These are phyloP conservation scores for Talaromyces rugulosus DNA, from an alignment of 2,329 filamentous ascomycete species.

Conservation along the genomic window DNA sequence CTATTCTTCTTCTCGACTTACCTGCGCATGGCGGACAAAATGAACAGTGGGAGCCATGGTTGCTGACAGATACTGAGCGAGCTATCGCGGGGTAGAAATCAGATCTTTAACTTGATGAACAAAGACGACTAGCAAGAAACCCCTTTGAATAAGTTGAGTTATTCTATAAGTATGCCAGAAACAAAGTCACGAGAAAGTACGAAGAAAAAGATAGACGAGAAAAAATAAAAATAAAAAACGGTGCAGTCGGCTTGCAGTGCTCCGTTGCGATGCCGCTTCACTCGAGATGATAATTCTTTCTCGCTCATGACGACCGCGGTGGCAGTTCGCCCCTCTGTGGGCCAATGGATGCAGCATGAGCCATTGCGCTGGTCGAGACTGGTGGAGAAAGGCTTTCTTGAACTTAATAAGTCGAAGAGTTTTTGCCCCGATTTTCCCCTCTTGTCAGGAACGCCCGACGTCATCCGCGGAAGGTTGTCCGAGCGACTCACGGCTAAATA, in stretches of 20 bases:
- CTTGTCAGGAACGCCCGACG: not conserved
- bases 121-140: not conserved
- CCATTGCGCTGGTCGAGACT: not conserved
- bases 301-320: not conserved
- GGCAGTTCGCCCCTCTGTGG: conserved; percentile 1
- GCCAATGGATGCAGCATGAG: conserved; percentile 5
- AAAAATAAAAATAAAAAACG: not conserved
- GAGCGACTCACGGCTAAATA: not conserved
- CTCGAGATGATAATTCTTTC: not conserved
- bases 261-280: not conserved
- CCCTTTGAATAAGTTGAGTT: not conserved
- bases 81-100: not conserved
- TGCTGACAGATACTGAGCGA: not conserved
- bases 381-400: not conserved
- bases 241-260: not conserved
- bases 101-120: not conserved
- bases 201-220: not conserved
- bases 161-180: not conserved
- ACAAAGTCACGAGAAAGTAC: not conserved
- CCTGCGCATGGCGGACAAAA: conserved; percentile 45
- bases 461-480: not conserved
- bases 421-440: not conserved
- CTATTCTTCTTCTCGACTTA: conserved; percentile 17
- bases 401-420: not conserved
- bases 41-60: conserved; percentile 41